Conservation (phyloP, 176 grass and related monocot species). For the maize (Zea mays) region DNA sequence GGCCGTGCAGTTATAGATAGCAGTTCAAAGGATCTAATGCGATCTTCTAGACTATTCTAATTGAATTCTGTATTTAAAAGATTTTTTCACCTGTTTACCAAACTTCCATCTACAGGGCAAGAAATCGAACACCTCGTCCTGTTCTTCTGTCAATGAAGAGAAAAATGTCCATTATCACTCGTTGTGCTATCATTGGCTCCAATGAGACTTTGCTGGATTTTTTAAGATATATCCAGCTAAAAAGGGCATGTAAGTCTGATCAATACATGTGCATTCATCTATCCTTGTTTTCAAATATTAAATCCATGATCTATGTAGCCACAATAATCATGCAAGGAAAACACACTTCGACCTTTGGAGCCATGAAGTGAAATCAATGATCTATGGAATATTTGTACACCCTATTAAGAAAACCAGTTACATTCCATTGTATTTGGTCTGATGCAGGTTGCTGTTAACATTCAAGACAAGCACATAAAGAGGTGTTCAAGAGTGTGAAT, state of each 20-base stretch:
- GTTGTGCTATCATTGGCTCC: constrained; percentile 9
- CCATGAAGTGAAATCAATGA: constrained; percentile 4
- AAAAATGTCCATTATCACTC: not conserved
- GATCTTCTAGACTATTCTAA: not conserved
- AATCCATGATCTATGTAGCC: not conserved
- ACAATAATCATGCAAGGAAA: constrained; percentile 17
- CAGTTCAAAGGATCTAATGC: constrained; percentile 29
- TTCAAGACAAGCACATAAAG: not conserved
- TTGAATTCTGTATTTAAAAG: constrained; percentile 14
- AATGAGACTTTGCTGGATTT: too few relatives aligned
- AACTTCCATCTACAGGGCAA: constrained; percentile 1
- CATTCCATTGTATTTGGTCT: not conserved
- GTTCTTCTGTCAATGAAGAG: not conserved
- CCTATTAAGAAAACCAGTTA: not conserved
- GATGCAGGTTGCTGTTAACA: not conserved
- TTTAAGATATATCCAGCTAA: not conserved
- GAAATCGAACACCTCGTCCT: not conserved
- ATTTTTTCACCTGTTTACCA: not conserved
- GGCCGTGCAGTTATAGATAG: constrained; percentile 52
- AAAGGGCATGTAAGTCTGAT: constrained; percentile 14
- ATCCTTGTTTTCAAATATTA: constrained; percentile 1
- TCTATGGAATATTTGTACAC: not conserved
- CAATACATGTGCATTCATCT: not conserved
- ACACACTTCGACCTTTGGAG: not conserved
- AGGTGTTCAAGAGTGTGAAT: too few relatives aligned